Evolutionary conservation across 345 rosid genomes (phyloP).

Genomic region (Eucalyptus polybractea): DNA sequence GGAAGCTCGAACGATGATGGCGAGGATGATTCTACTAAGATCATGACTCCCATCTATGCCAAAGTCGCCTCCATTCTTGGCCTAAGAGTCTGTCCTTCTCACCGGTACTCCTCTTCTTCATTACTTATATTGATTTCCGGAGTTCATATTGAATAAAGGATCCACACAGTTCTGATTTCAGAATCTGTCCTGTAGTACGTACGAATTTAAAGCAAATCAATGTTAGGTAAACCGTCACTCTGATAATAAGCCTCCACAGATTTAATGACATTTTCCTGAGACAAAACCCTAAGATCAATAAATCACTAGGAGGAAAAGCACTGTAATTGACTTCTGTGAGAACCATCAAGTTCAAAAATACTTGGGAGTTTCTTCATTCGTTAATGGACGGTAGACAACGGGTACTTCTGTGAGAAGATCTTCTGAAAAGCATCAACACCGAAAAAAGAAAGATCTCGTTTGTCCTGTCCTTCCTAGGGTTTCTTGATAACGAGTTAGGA

Average conservation of each 20-base stretch:
- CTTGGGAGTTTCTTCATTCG: background rate
- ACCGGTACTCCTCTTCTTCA: constrained; percentile 23
- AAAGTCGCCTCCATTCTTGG: constrained; percentile 36
- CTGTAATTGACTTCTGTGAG: background rate
- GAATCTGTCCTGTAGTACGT: background rate
- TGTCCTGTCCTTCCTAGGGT: background rate
- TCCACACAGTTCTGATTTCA: background rate
- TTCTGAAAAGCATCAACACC: background rate
- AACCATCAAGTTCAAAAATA: background rate
- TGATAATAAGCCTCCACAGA: background rate
- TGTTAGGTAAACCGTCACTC: background rate
- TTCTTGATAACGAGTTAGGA: background rate
- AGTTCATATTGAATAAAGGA: background rate
- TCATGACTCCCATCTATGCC: constrained; percentile 36
- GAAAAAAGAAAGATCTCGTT: background rate
- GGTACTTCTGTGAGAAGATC: background rate
- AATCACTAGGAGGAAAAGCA: background rate
- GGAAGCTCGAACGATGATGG: background rate
- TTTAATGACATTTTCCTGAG: background rate
- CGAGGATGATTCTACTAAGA: background rate
- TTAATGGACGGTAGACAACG: background rate
- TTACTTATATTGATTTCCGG: background rate
- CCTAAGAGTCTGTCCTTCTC: constrained; percentile 72
- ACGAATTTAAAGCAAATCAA: background rate
- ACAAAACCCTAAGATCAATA: background rate